A percentile compares a stretch with the other conserved stretches of the same genome.
Evolutionary conservation across 257 asterid species (phyloP).

Genomic region (Euphrasia confusa): DNA sequence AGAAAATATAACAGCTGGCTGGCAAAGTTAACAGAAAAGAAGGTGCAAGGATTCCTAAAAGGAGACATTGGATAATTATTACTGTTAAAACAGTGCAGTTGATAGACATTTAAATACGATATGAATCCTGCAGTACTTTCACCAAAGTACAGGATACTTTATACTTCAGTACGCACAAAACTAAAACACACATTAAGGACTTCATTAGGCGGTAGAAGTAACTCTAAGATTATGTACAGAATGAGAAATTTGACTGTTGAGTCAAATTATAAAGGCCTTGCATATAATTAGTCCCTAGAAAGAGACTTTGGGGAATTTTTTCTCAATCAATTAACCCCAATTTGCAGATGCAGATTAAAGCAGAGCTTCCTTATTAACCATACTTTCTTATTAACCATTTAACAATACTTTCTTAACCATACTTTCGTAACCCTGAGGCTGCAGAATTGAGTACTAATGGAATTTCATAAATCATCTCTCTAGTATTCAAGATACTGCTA

Average conservation of each 20-base stretch:
- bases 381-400: slow-evolving; percentile 11
- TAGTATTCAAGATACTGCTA: slow-evolving; percentile 7
- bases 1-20: slow-evolving; percentile 14
- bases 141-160: slow-evolving; percentile 7
- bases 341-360: slow-evolving; percentile 20
- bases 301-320: slow-evolving; percentile 8
- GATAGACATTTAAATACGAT: slow-evolving; percentile 1
- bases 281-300: slow-evolving; percentile 8
- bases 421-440: neutral
- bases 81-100: slow-evolving; percentile 1
- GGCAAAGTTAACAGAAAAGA: neutral
- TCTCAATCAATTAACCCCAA: slow-evolving; percentile 3
- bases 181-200: neutral
- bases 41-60: slow-evolving; percentile 17
- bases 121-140: slow-evolving; percentile 17
- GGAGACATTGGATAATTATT: slow-evolving; percentile 10
- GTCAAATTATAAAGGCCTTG: slow-evolving; percentile 18
- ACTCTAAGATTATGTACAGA: slow-evolving; percentile 4
- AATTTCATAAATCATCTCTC: neutral
- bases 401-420: slow-evolving; percentile 11
- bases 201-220: slow-evolving; percentile 16
- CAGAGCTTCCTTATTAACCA: neutral
- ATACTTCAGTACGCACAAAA: slow-evolving; percentile 7
- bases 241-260: neutral
- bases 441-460: slow-evolving; percentile 1